Evolutionary conservation across 202 grass and related monocot genomes (phyloP).

Genomic region (Panicum virgatum): DNA sequence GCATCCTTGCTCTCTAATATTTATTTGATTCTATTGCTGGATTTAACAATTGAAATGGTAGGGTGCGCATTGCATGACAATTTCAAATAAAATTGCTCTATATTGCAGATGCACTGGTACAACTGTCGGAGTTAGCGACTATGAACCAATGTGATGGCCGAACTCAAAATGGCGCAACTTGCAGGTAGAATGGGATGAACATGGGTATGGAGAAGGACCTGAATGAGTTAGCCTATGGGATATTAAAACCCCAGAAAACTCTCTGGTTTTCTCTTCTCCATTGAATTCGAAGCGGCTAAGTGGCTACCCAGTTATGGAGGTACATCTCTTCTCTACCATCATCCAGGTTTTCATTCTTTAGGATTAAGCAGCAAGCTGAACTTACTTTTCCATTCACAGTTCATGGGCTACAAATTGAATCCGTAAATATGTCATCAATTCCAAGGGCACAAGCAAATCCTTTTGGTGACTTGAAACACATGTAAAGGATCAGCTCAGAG

Average conservation of each 20-base stretch:
- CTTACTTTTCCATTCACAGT: constrained; percentile 30
- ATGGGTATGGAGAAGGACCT: too few relatives aligned
- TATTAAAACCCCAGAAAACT: too few relatives aligned
- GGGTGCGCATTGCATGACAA: too few relatives aligned
- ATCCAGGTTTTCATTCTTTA: constrained; percentile 1
- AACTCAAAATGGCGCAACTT: too few relatives aligned
- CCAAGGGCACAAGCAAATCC: constrained; percentile 37
- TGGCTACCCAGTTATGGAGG: constrained; percentile 76
- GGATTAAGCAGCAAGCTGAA: constrained; percentile 3
- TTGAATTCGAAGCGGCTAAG: constrained; percentile 76
- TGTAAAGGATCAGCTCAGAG: constrained; percentile 50
- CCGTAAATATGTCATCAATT: constrained; percentile 49
- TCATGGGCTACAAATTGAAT: constrained; percentile 49
- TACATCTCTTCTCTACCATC: constrained; percentile 30
- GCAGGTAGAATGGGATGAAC: too few relatives aligned
- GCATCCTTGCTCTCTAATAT: too few relatives aligned
- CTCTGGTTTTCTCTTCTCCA: constrained; percentile 67
- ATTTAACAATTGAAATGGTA: too few relatives aligned
- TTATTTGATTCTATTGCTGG: too few relatives aligned
- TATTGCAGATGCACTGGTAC: constrained; percentile 82
- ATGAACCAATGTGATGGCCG: too few relatives aligned
- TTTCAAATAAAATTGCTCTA: background rate
- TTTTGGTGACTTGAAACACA: constrained; percentile 52
- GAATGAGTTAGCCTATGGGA: too few relatives aligned
- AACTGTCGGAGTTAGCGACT: constrained; percentile 77